Base-by-base conservation (phyloP, 257 asterid genomes). In the Gynochthodes officinalis region DNA sequence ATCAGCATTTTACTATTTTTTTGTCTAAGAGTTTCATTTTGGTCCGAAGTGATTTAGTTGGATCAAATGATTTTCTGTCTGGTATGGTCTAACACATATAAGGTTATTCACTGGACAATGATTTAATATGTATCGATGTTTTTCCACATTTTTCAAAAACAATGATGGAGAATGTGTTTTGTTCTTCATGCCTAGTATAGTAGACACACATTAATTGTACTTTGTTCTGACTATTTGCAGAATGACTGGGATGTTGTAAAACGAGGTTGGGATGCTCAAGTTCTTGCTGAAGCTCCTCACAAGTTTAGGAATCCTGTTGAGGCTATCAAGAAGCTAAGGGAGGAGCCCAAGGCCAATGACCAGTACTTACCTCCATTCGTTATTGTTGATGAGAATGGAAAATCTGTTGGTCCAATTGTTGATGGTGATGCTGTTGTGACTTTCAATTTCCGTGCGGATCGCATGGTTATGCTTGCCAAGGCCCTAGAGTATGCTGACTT, bases 241-340 rank as follows among this genome's bases (percentile, higher is more conserved):
- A 94, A 94, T 85, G 98, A 94, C 61, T 94, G 98, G 97, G 96
- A 85, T 30, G 93, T 91, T 52, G 86, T 94, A 11, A 94, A 94
- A 79, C 79, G 98, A 74, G 98, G 97, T 66, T 94, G 98, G 98
- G 98, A 94, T 75, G 98, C 98, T 30, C 98, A 91, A 81, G 97
- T 94, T 67, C 96, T 89, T 68, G 98, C 97, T 72, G 98, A 91
- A 85, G 97, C 98, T 72, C 96, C 96, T 13, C 79, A 91, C 85
- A 88, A 89, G 83, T 91, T 91, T 75, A 91, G 74, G 81, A 83
- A 73, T 79, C 85, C 89, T 0, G 74, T 91, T 65, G 97, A 94
- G 75, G 97, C 97, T 80, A 84, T 94, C 74, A 94, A 94, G 87
- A 91, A 81, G 80, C 88, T 94, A 76, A 86, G 99, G 78, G 88